Base-by-base conservation (phyloP, 2,329 filamentous ascomycete genomes). In the Lomentospora prolificans region DNA sequence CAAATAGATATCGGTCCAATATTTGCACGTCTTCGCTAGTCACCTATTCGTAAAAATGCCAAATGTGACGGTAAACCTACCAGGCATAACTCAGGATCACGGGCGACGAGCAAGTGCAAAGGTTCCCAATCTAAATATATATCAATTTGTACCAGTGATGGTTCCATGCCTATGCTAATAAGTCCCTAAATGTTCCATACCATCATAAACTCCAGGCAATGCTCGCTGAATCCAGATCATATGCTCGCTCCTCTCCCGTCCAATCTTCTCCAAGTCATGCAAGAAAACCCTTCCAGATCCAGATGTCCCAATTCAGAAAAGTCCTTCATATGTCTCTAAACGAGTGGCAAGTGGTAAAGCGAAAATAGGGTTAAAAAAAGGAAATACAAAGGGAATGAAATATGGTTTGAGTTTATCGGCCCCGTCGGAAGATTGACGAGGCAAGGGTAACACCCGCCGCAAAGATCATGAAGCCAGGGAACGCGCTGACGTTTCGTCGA, bases 371-470 rank as follows among this genome's bases (percentile, higher is more conserved):
- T n/a, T n/a, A n/a, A 44, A 41, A 41, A n/a, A 28, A 44, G 36
- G 25, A 25, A 50, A 55, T 44, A 55, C 28, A 55, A 33, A 33
- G 30, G 6, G 30, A 33, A 6, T 7, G 30, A 33, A 33, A 31
- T 31, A 22, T 52, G 50, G 17, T 33, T 52, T 52, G 50, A 31
- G 50, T 24, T 24, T 46, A 46, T 51, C 22, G 50, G 9, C 12
- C 50, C 12, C 28, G 25, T 28, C 50, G 50, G 24, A 55, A 44
- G 9, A 51, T 30, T 8, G 46, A 51, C 17, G 54, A 51, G 22
- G 54, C 54, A 17, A 55, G 28, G 7, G 54, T 39, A n/a, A 55
- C 54, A 6, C 54, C 54, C 10, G 54, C 54, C 25, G 54, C 54
- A 33, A 50, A 51, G 19, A 55, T 51, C 24, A 55, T 33, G 41